Evolutionary conservation across 192 early-diverging fungal genomes (phyloP).

Genomic region (Pilobolus umbonatus): DNA sequence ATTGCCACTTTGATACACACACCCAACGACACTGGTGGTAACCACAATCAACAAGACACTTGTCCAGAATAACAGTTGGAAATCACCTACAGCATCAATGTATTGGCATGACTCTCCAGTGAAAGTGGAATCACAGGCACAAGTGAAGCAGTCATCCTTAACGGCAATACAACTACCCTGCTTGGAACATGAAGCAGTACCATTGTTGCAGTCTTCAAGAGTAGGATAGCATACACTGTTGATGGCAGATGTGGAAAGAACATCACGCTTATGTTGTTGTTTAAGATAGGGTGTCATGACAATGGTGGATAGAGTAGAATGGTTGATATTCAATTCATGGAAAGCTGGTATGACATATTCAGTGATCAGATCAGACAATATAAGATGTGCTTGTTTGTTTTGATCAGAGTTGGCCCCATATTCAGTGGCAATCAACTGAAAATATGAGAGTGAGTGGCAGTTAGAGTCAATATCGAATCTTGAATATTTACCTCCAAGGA

Average conservation of each 20-base stretch:
- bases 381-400: constrained; percentile 5
- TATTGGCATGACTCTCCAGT: constrained; percentile 20
- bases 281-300: constrained; percentile 16
- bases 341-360: constrained; percentile 20
- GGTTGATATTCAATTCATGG: constrained; percentile 11
- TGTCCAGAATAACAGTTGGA: constrained; percentile 37
- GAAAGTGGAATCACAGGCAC: constrained; percentile 13
- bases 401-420: constrained; percentile 15
- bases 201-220: constrained; percentile 9
- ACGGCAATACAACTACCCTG: constrained; percentile 11
- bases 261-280: constrained; percentile 10
- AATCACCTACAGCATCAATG: constrained; percentile 19
- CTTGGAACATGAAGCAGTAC: constrained; percentile 11
- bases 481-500: constrained; percentile 10
- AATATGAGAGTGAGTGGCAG: neutral
- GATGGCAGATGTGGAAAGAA: neutral
- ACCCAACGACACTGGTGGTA: constrained; percentile 18
- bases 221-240: constrained; percentile 8
- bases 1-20: constrained; percentile 20
- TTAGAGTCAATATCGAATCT: neutral
- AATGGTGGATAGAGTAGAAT: constrained; percentile 19
- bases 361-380: constrained; percentile 14
- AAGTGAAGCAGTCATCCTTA: constrained; percentile 17
- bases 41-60: constrained; percentile 20
- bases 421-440: neutral